phyloP scores from a whole-genome alignment of 2,329 filamentous ascomycete genomes.

The Colletotrichum spaethianum region DNA sequence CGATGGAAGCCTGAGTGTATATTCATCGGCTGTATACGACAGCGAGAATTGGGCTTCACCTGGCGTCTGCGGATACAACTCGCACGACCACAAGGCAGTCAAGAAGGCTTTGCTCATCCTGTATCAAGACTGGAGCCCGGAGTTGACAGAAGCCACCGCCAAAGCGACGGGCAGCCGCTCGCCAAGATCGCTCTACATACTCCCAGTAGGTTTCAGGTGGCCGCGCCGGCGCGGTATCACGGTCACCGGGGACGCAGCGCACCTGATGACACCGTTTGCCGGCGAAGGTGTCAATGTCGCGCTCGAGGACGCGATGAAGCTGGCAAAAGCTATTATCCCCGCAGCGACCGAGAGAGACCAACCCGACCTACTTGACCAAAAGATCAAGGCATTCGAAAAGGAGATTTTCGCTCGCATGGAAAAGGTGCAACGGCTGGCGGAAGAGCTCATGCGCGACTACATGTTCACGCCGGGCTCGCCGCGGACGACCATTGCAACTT shows the following conservation, averaged over 20 bases:
- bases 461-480: slow-evolving; percentile 64
- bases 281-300: slow-evolving; percentile 73
- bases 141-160: slow-evolving; percentile 58
- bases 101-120: slow-evolving; percentile 55
- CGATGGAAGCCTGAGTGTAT: slow-evolving; percentile 62
- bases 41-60: slow-evolving; percentile 54
- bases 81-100: slow-evolving; percentile 54
- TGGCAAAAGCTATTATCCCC: slow-evolving; percentile 60
- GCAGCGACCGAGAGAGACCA: slow-evolving; percentile 44
- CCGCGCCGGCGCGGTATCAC: slow-evolving; percentile 63
- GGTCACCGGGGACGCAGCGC: slow-evolving; percentile 72
- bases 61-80: slow-evolving; percentile 60
- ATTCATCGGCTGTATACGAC: slow-evolving; percentile 54
- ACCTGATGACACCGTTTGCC: slow-evolving; percentile 71
- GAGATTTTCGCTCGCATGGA: slow-evolving; percentile 55
- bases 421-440: slow-evolving; percentile 57
- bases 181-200: slow-evolving; percentile 64
- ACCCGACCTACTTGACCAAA: slow-evolving; percentile 50
- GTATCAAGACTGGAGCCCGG: slow-evolving; percentile 58
- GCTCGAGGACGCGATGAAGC: slow-evolving; percentile 66
- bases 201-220: slow-evolving; percentile 67
- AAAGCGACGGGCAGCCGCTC: slow-evolving; percentile 56
- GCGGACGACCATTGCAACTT: slow-evolving; percentile 56
- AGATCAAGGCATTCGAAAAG: slow-evolving; percentile 53
- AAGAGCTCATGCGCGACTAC: slow-evolving; percentile 62